Percentiles rank a stretch among this genome's conserved stretches.
Conservation (phyloP, 1,139 yeast species). For the Saccharomyces hybrid region DNA sequence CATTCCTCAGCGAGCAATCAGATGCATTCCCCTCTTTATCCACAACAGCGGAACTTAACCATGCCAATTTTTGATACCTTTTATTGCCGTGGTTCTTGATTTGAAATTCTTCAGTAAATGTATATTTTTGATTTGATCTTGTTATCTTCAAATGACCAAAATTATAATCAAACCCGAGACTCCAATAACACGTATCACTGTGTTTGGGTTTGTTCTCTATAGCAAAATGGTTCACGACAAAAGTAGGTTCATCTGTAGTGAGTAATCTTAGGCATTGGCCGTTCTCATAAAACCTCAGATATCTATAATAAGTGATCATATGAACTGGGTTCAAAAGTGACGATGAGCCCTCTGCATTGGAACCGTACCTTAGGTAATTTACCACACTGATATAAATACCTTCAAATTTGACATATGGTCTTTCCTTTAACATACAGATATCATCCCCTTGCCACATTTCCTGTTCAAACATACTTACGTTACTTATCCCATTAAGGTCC, state of each 20-base stretch:
- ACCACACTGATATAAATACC: slow-evolving; percentile 86
- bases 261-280: slow-evolving; percentile 65
- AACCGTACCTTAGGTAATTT: slow-evolving; percentile 76
- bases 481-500: slow-evolving; percentile 35
- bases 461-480: slow-evolving; percentile 39
- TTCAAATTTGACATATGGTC: slow-evolving; percentile 69
- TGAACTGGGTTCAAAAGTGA: slow-evolving; percentile 74
- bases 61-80: slow-evolving; percentile 57
- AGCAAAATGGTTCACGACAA: slow-evolving; percentile 50
- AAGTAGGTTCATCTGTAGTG: slow-evolving; percentile 57
- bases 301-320: slow-evolving; percentile 82
- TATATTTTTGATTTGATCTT: slow-evolving; percentile 58
- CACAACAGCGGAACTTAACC: slow-evolving; percentile 55
- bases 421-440: slow-evolving; percentile 43
- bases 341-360: slow-evolving; percentile 52
- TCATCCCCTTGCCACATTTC: slow-evolving; percentile 46
- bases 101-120: slow-evolving; percentile 54
- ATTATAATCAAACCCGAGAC: slow-evolving; percentile 40
- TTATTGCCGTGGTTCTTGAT: slow-evolving; percentile 50
- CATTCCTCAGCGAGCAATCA: slow-evolving; percentile 55
- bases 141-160: slow-evolving; percentile 46
- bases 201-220: slow-evolving; percentile 31
- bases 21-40: slow-evolving; percentile 50
- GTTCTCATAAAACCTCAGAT: slow-evolving; percentile 69
- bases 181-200: slow-evolving; percentile 44